These are phyloP conservation scores for Saccharomyces hybrid DNA, from an alignment of 1,139 yeast species.

Conservation along the genomic window DNA sequence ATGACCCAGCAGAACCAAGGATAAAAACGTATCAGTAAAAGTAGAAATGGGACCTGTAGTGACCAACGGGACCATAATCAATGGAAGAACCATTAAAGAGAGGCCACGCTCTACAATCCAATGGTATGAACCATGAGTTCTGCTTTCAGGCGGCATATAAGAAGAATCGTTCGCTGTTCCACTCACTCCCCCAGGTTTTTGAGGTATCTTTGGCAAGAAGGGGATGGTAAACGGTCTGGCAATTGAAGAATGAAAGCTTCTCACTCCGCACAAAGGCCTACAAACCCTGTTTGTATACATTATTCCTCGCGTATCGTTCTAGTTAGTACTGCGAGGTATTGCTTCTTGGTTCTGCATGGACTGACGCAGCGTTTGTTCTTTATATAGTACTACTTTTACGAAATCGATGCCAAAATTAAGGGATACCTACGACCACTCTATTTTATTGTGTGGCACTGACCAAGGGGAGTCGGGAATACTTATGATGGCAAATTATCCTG, in stretches of 20 bases:
- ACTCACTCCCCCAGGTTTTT: slow-evolving; percentile 64
- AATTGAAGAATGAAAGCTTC: background rate
- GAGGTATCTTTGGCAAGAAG: slow-evolving; percentile 45
- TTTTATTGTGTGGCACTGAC: too few relatives aligned
- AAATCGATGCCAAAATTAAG: background rate
- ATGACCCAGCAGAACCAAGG: slow-evolving; percentile 49
- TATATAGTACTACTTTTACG: background rate
- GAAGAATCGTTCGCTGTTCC: slow-evolving; percentile 70
- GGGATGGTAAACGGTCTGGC: slow-evolving; percentile 28
- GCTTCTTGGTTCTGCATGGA: background rate
- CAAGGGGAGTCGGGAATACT: too few relatives aligned
- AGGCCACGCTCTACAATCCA: slow-evolving; percentile 61
- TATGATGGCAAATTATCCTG: too few relatives aligned
- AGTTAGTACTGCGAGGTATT: too few relatives aligned
- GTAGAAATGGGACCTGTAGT: slow-evolving; percentile 43
- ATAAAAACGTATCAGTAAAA: slow-evolving; percentile 47
- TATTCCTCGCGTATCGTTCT: too few relatives aligned
- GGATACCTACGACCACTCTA: background rate
- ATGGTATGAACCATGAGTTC: slow-evolving; percentile 55
- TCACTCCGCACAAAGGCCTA: background rate
- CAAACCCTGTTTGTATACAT: background rate
- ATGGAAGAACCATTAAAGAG: slow-evolving; percentile 51
- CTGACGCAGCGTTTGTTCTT: background rate
- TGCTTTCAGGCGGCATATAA: slow-evolving; percentile 45
- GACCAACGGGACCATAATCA: slow-evolving; percentile 50